A percentile compares a stretch with the other conserved stretches of the same genome.
phyloP scores from a whole-genome alignment of 352 stramenopile species.

The Pythium periplocum region DNA sequence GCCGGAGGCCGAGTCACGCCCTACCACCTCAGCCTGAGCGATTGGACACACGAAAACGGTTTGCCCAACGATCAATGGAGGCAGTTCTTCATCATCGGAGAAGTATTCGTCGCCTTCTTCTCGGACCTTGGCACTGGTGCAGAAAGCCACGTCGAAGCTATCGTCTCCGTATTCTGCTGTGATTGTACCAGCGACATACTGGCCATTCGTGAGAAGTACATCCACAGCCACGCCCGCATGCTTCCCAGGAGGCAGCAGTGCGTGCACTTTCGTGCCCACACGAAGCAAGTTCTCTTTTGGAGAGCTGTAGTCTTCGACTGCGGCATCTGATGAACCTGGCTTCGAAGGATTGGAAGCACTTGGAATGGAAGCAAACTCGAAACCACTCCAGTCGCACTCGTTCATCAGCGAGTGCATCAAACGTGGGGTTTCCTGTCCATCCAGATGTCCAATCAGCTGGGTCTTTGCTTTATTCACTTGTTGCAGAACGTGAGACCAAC shows the following conservation, averaged over 20 bases:
- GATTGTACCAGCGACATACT: constrained; percentile 42
- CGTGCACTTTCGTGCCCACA: constrained; percentile 27
- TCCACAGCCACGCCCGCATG: constrained; percentile 45
- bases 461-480: constrained; percentile 51
- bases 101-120: constrained; percentile 37
- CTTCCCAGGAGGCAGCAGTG: constrained; percentile 26
- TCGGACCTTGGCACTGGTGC: constrained; percentile 23
- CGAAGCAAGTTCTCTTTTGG: constrained; percentile 19
- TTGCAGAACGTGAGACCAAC: constrained; percentile 46
- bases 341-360: background rate
- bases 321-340: background rate
- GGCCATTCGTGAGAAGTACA: constrained; percentile 20
- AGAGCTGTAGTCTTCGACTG: constrained; percentile 1
- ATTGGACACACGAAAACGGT: constrained; percentile 36
- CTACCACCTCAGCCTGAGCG: background rate
- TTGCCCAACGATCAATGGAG: constrained; percentile 20
- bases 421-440: constrained; percentile 54
- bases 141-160: constrained; percentile 40
- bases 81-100: constrained; percentile 35
- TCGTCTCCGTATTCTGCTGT: constrained; percentile 31
- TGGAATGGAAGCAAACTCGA: constrained; percentile 28
- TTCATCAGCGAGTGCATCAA: constrained; percentile 48
- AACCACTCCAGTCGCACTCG: constrained; percentile 65
- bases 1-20: too few relatives aligned
- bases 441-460: constrained; percentile 50